Evolutionary conservation across 2,329 filamentous ascomycete species (phyloP).

Genomic region (Tolypocladium ovalisporum): DNA sequence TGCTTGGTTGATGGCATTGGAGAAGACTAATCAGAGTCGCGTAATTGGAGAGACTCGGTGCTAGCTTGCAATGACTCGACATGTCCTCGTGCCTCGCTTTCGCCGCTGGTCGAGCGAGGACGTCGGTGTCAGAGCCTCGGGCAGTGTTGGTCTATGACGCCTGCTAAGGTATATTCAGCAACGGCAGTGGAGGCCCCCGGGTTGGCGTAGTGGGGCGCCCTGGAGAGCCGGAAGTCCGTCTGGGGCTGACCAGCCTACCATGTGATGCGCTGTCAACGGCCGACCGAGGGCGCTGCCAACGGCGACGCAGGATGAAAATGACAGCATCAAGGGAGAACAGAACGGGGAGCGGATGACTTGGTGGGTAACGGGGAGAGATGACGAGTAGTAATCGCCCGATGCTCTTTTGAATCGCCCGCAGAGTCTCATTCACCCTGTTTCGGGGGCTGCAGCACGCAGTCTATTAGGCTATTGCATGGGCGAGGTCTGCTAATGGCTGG

Average conservation of each 20-base stretch:
- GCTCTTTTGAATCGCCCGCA: too few species aligned
- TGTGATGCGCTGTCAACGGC: background rate
- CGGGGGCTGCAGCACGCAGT: background rate
- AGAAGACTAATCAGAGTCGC: too few species aligned
- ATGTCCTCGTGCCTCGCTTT: background rate
- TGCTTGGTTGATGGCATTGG: background rate
- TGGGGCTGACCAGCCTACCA: background rate
- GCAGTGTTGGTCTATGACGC: background rate
- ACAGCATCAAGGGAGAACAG: background rate
- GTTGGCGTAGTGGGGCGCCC: background rate
- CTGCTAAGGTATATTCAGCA: background rate
- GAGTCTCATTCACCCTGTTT: background rate
- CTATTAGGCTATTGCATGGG: slow-evolving; percentile 2
- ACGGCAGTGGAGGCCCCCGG: background rate
- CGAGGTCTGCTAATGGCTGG: slow-evolving; percentile 5
- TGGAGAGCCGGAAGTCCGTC: background rate
- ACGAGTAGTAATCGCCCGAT: background rate
- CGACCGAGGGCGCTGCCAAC: background rate
- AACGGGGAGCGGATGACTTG: too few species aligned
- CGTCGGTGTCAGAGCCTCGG: background rate
- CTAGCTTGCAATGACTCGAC: background rate
- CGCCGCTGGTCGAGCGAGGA: background rate
- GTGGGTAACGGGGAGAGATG: too few species aligned
- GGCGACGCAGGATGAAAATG: background rate
- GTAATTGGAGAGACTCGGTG: too few species aligned